Evolutionary conservation across 768 basidiomycete genomes (phyloP).

Genomic region (Trametes punicea): DNA sequence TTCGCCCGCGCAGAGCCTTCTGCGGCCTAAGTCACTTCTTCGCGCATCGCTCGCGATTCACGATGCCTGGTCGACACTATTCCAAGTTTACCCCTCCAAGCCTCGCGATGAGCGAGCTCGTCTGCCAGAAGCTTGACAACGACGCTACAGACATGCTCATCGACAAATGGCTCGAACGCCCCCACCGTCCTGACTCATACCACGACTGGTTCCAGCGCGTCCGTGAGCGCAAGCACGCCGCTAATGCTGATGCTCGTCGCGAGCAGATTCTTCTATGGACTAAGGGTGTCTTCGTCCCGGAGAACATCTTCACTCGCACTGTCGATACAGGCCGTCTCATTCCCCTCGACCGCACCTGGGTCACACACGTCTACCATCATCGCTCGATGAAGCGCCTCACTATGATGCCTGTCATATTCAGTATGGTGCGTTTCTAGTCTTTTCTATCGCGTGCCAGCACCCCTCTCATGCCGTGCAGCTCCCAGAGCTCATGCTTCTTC

Average conservation of each 20-base stretch:
- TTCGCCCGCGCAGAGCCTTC: neutral
- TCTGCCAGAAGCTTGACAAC: constrained; percentile 74
- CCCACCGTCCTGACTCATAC: constrained; percentile 68
- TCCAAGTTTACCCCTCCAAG: constrained; percentile 64
- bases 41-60: neutral
- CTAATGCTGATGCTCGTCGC: constrained; percentile 37
- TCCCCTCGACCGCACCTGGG: constrained; percentile 79
- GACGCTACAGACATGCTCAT: constrained; percentile 75
- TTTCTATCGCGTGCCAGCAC: neutral
- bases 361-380: constrained; percentile 77
- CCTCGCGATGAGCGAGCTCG: constrained; percentile 73
- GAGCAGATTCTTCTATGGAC: constrained; percentile 47
- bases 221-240: constrained; percentile 61
- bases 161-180: constrained; percentile 73
- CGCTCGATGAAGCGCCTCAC: constrained; percentile 68
- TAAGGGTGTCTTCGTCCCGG: constrained; percentile 75
- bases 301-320: constrained; percentile 77
- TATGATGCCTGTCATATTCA: constrained; percentile 80
- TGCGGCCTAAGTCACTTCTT: neutral
- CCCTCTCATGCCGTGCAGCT: constrained; percentile 40
- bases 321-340: constrained; percentile 76
- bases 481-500: constrained; percentile 74
- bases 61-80: constrained; percentile 37
- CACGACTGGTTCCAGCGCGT: constrained; percentile 74
- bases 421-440: constrained; percentile 51